Evolutionary conservation across 352 stramenopile species (phyloP).

Genomic region (Phytophthora pistaciae): DNA sequence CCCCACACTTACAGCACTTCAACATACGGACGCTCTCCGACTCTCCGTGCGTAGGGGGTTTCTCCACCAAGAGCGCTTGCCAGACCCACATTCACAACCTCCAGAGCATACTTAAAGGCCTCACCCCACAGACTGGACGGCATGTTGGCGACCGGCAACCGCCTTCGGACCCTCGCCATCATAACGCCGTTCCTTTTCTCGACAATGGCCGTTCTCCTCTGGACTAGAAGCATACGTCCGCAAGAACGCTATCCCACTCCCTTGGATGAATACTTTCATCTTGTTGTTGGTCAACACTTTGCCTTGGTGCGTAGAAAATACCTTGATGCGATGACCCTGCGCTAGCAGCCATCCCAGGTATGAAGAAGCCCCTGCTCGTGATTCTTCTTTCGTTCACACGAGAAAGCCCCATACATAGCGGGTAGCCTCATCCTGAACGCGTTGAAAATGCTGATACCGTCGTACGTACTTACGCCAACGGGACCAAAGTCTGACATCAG

Average conservation of each 20-base stretch:
- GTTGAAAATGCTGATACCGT: conserved; percentile 6
- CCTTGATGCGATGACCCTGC: not conserved
- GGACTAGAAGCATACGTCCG: conserved; percentile 16
- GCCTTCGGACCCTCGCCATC: not conserved
- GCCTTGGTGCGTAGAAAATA: not conserved
- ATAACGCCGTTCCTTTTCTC: conserved; percentile 8
- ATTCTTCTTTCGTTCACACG: not conserved
- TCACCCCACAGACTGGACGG: conserved; percentile 7
- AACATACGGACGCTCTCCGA: conserved; percentile 7
- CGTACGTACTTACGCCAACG: not conserved
- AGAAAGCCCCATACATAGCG: conserved; percentile 1
- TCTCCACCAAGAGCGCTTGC: conserved; percentile 9
- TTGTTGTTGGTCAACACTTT: not conserved
- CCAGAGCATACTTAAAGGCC: conserved; percentile 2
- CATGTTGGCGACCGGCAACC: conserved; percentile 3
- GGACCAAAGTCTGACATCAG: conserved; percentile 16
- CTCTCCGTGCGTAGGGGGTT: not conserved
- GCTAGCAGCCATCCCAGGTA: conserved; percentile 2
- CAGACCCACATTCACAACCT: conserved; percentile 2
- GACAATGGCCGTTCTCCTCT: conserved; percentile 15
- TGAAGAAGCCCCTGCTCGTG: not conserved
- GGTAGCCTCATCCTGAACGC: conserved; percentile 2
- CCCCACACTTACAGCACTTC: conserved; percentile 5
- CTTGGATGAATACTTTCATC: conserved; percentile 2
- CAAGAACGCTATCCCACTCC: not conserved